Evolutionary conservation across 2,329 filamentous ascomycete species (phyloP).

Genomic region (Pestalotiopsis sp.): DNA sequence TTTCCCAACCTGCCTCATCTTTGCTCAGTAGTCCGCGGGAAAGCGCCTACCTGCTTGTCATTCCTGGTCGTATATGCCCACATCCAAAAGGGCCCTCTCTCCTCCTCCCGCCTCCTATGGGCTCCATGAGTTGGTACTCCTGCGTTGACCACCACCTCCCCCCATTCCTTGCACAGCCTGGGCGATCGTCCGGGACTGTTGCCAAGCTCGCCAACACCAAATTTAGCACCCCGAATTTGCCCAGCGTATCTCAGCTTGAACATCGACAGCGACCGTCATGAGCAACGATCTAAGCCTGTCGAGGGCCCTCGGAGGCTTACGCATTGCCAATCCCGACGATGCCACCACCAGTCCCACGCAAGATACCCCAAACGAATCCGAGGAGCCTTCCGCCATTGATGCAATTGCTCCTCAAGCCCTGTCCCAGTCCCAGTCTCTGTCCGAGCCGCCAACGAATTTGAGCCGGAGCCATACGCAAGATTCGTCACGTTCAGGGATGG

Average conservation of each 20-base stretch:
- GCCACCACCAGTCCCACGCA: constrained; percentile 39
- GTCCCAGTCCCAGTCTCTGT: constrained; percentile 3
- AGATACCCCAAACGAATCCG: constrained; percentile 32
- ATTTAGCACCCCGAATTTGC: constrained; percentile 11
- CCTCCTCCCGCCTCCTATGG: neutral
- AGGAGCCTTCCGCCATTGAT: constrained; percentile 20
- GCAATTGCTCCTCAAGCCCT: constrained; percentile 18
- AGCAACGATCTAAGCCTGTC: constrained; percentile 91
- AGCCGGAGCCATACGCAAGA: constrained; percentile 21
- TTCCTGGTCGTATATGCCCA: neutral
- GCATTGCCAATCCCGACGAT: constrained; percentile 95
- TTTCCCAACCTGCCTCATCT: neutral
- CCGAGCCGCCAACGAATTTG: constrained; percentile 21
- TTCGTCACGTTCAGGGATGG: constrained; percentile 19
- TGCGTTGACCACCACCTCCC: neutral
- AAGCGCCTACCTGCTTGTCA: neutral
- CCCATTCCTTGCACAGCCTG: neutral
- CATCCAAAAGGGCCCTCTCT: neutral
- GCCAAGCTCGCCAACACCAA: neutral
- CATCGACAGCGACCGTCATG: constrained; percentile 52
- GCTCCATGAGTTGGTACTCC: constrained; percentile 1
- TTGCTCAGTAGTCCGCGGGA: neutral
- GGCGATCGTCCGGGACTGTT: neutral
- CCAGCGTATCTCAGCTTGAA: constrained; percentile 7
- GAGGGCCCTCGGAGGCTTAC: constrained; percentile 87